Conservation (phyloP, 306 rosid species). For the Urtica urens region DNA sequence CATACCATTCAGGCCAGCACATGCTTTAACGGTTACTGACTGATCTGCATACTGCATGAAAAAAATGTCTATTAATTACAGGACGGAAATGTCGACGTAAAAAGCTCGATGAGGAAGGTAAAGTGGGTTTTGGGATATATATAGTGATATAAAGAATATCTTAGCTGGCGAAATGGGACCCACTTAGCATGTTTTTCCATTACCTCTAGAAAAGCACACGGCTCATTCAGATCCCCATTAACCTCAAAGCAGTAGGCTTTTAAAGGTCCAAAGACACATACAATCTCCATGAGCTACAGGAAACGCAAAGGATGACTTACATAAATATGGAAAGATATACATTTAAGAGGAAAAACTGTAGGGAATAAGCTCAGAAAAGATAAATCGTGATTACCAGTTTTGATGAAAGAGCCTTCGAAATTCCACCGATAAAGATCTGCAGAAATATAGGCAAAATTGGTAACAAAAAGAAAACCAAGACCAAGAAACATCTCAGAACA, state of each 20-base stretch:
- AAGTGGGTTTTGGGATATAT: background rate
- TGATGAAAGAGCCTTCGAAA: conserved; percentile 60
- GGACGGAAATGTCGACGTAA: background rate
- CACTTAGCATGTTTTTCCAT: conserved; percentile 10
- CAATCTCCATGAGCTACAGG: conserved; percentile 68
- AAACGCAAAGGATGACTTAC: conserved; percentile 11
- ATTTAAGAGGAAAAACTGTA: background rate
- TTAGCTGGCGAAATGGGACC: background rate
- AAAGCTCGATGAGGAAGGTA: background rate
- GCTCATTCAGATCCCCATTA: conserved; percentile 25
- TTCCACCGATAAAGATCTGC: conserved; percentile 88
- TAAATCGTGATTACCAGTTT: conserved; percentile 44
- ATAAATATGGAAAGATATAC: background rate
- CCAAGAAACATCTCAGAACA: background rate
- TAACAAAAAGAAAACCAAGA: conserved; percentile 5
- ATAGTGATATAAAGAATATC: too few species aligned
- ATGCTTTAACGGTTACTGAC: conserved; percentile 66
- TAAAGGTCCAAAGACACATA: conserved; percentile 73
- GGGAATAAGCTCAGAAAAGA: background rate
- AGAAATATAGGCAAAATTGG: conserved; percentile 14
- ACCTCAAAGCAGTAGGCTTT: conserved; percentile 74
- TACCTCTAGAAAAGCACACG: conserved; percentile 86
- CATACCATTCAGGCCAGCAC: conserved; percentile 84
- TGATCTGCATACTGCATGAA: conserved; percentile 83
- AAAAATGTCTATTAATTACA: conserved; percentile 7